phyloP scores from a whole-genome alignment of 805 yeast genomes.

The Priceomyces carsonii region DNA sequence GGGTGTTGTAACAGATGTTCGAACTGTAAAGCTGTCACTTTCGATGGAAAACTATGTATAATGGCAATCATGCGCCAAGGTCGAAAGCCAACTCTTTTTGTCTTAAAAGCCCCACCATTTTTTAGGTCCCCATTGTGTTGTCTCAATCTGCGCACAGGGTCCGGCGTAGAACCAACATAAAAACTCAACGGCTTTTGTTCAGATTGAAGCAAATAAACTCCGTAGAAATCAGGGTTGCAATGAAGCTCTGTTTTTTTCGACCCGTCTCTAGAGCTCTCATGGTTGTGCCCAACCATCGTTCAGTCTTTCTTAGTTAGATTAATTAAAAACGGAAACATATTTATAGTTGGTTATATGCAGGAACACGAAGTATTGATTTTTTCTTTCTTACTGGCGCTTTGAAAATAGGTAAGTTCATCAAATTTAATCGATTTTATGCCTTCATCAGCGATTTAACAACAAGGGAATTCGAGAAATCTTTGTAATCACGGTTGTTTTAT shows the following conservation, averaged over 20 bases:
- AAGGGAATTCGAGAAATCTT: too few species aligned
- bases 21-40: slow-evolving; percentile 68
- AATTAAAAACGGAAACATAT: too few species aligned
- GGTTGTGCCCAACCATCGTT: too few species aligned
- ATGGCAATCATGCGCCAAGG: slow-evolving; percentile 74
- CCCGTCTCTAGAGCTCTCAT: too few species aligned
- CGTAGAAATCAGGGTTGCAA: slow-evolving; percentile 50
- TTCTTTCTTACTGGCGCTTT: too few species aligned
- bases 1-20: slow-evolving; percentile 87
- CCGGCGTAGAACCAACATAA: slow-evolving; percentile 82
- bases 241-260: slow-evolving; percentile 5
- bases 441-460: too few species aligned
- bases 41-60: slow-evolving; percentile 73
- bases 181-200: slow-evolving; percentile 55
- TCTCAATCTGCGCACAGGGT: slow-evolving; percentile 63
- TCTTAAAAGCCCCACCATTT: slow-evolving; percentile 69
- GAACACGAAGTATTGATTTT: too few species aligned
- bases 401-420: too few species aligned
- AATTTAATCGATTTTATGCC: too few species aligned
- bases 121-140: slow-evolving; percentile 76
- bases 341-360: too few species aligned
- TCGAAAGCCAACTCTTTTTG: slow-evolving; percentile 55
- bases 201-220: slow-evolving; percentile 71
- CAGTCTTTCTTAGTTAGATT: too few species aligned
- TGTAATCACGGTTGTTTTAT: too few species aligned